Conservation (phyloP, 2,329 filamentous ascomycete genomes). For the Podosphaera leucotricha region DNA sequence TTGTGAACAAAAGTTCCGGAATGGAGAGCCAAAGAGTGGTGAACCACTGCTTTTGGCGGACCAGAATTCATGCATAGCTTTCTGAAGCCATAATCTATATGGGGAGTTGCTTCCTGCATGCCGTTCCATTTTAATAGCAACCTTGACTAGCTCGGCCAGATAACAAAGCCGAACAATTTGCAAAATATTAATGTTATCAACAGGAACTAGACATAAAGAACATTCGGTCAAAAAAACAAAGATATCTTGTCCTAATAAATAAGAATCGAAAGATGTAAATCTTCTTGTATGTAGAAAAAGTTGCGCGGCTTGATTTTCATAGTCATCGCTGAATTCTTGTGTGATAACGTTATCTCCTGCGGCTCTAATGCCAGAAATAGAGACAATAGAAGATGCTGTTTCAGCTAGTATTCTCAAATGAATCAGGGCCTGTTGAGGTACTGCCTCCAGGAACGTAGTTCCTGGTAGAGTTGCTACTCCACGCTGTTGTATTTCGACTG, state of each 20-base stretch:
- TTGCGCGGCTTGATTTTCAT: slow-evolving; percentile 50
- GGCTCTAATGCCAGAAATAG: slow-evolving; percentile 45
- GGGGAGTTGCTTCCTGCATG: slow-evolving; percentile 24
- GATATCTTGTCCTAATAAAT: slow-evolving; percentile 40
- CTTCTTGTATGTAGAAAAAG: slow-evolving; percentile 27
- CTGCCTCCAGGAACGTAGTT: slow-evolving; percentile 55
- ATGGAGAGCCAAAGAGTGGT: slow-evolving; percentile 3
- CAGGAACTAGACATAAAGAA: slow-evolving; percentile 43
- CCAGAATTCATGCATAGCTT: neutral
- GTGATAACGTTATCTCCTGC: slow-evolving; percentile 36
- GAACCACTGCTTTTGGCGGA: slow-evolving; percentile 2
- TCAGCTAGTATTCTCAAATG: slow-evolving; percentile 76
- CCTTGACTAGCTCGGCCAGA: slow-evolving; percentile 72
- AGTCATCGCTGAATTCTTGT: slow-evolving; percentile 41
- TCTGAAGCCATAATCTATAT: slow-evolving; percentile 20
- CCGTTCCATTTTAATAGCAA: slow-evolving; percentile 34
- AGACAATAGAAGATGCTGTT: slow-evolving; percentile 65
- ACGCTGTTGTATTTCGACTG: slow-evolving; percentile 77
- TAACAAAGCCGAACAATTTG: slow-evolving; percentile 73
- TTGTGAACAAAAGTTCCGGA: slow-evolving; percentile 10
- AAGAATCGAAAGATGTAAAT: neutral
- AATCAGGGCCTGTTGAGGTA: slow-evolving; percentile 62
- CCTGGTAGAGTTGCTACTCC: slow-evolving; percentile 54
- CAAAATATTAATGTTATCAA: slow-evolving; percentile 47
- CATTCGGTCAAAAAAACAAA: slow-evolving; percentile 68